These are phyloP conservation scores for Lathyrus sativus DNA, from an alignment of 306 rosid genomes.

Conservation along the genomic window DNA sequence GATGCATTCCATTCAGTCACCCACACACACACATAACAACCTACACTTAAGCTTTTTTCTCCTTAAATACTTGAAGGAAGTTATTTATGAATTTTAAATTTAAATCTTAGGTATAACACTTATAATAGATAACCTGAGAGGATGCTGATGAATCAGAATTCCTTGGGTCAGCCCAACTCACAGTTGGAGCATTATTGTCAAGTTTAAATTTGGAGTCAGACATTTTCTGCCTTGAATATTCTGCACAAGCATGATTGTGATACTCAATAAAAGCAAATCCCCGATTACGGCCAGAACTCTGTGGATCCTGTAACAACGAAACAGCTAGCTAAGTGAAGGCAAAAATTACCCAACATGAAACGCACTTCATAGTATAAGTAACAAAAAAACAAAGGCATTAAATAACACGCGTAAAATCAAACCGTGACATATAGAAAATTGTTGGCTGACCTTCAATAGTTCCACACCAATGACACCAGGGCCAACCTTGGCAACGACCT, in stretches of 20 bases:
- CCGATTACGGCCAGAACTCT: conserved; percentile 53
- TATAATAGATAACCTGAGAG: conserved; percentile 53
- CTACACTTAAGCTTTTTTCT: neutral
- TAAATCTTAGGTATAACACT: conserved; percentile 10
- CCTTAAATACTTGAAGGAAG: neutral
- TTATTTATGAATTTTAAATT: neutral
- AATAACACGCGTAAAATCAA: conserved; percentile 14
- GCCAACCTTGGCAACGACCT: conserved; percentile 52
- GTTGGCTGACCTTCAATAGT: conserved; percentile 56
- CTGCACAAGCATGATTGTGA: conserved; percentile 72
- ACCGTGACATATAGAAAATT: neutral
- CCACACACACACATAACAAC: conserved; percentile 10
- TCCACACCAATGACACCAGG: conserved; percentile 71
- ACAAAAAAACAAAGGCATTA: conserved; percentile 6
- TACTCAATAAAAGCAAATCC: conserved; percentile 70
- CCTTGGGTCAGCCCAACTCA: conserved; percentile 78
- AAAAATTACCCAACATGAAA: conserved; percentile 26
- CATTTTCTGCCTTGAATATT: conserved; percentile 68
- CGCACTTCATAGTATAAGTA: conserved; percentile 7
- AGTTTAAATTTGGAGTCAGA: conserved; percentile 68
- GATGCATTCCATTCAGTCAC: conserved; percentile 8
- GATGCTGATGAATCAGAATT: conserved; percentile 61
- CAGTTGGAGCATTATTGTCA: conserved; percentile 61
- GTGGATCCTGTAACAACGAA: conserved; percentile 54
- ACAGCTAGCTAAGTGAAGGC: conserved; percentile 30